A percentile compares a stretch with the other conserved stretches of the same genome.
These are phyloP conservation scores for Teratosphaeria nubilosa DNA, from an alignment of 2,329 filamentous ascomycete species.

Conservation along the genomic window DNA sequence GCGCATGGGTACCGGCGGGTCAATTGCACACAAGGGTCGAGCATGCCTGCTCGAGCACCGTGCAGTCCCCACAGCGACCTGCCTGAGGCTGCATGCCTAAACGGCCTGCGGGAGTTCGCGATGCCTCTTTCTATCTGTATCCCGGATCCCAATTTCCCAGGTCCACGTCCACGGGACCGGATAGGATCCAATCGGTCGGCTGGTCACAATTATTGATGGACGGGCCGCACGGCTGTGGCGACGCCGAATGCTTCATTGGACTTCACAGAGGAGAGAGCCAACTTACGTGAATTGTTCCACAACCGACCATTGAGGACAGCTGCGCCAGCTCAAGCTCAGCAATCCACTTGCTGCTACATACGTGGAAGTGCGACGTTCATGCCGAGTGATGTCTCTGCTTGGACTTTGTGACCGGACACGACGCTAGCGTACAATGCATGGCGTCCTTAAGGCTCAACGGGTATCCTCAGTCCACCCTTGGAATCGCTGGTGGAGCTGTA, in stretches of 20 bases:
- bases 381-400: background rate
- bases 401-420: conserved; percentile 2
- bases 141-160: background rate
- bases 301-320: background rate
- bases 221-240: background rate
- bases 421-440: conserved; percentile 2
- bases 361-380: conserved; percentile 3
- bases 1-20: background rate
- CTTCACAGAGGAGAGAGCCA: background rate
- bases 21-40: background rate
- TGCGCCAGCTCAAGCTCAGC: background rate
- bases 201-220: background rate
- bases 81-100: too few species aligned
- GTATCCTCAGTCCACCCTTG: background rate
- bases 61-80: background rate
- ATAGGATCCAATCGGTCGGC: background rate
- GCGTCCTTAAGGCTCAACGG: background rate
- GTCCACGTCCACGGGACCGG: background rate
- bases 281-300: background rate
- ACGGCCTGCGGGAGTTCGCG: background rate
- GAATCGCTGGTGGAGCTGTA: background rate
- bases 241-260: background rate
- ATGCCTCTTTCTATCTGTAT: background rate
- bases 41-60: conserved; percentile 2
- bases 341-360: conserved; percentile 2